Conservation (phyloP, 208 protist genomes). For the Cochliopodium minus region DNA sequence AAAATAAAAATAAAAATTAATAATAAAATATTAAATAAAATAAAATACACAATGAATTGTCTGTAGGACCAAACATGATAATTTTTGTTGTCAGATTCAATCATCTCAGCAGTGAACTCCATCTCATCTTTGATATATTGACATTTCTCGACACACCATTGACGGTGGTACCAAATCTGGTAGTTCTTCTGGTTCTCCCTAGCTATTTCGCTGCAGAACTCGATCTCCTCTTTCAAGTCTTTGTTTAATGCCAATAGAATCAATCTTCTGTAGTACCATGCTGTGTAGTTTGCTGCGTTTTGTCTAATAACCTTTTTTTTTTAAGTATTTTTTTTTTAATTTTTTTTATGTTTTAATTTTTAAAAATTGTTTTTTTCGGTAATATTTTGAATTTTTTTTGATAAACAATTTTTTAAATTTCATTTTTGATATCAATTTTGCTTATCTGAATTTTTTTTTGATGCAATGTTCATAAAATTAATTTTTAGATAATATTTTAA, state of each 20-base stretch:
- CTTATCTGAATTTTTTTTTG: no score
- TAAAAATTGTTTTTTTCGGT: no score
- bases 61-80: slow-evolving; percentile 68
- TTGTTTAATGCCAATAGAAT: slow-evolving; percentile 24
- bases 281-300: slow-evolving; percentile 69
- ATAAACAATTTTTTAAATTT: no score
- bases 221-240: slow-evolving; percentile 34
- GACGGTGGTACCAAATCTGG: slow-evolving; percentile 51
- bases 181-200: slow-evolving; percentile 52
- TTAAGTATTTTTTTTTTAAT: no score
- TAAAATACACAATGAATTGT: slow-evolving; percentile 32
- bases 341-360: no score
- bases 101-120: slow-evolving; percentile 25
- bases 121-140: slow-evolving; percentile 31
- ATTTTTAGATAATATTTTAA: no score
- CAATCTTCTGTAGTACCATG: slow-evolving; percentile 45
- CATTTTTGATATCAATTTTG: no score
- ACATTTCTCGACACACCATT: slow-evolving; percentile 28
- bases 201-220: slow-evolving; percentile 21
- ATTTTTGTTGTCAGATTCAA: slow-evolving; percentile 60
- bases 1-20: slow-evolving; percentile 11
- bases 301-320: slow-evolving; percentile 37
- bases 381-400: no score
- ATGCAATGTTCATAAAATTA: no score
- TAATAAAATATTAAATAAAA: slow-evolving; percentile 15